phyloP scores from a whole-genome alignment of 2,329 filamentous ascomycete species.

The Sporothrix protearum region DNA sequence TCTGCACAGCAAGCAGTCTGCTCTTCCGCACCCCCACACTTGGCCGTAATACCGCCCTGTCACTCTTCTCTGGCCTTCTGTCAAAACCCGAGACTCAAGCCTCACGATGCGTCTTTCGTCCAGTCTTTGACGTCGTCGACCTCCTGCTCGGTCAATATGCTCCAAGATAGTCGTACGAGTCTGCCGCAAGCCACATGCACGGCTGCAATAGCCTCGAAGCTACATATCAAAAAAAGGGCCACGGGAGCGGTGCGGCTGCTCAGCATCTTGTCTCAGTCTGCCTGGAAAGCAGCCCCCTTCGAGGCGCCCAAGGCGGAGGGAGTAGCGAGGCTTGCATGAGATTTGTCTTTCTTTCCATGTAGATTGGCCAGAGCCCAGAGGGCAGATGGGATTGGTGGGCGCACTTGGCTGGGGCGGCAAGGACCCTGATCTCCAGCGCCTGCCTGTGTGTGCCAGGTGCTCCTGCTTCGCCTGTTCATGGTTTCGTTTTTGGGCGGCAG shows the following conservation, averaged over 20 bases:
- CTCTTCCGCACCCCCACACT: not conserved
- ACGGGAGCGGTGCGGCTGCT: not conserved
- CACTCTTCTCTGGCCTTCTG: not conserved
- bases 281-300: not conserved
- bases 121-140: not conserved
- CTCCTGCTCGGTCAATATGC: not conserved
- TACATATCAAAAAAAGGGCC: not conserved
- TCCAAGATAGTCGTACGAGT: not conserved
- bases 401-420: not conserved
- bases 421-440: slow-evolving; percentile 18
- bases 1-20: not conserved
- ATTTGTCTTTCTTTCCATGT: not conserved
- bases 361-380: not conserved
- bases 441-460: not conserved
- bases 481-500: not conserved
- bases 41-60: not conserved
- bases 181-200: not conserved
- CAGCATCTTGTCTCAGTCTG: not conserved
- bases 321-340: not conserved
- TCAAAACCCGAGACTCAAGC: not conserved
- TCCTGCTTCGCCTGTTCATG: not conserved
- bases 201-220: not conserved
- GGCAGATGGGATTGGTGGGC: not conserved
- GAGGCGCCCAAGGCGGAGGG: not conserved
- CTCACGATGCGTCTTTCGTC: not conserved